Base-by-base conservation (phyloP, 2,329 filamentous ascomycete species). In the Colletotrichum higginsianum region DNA sequence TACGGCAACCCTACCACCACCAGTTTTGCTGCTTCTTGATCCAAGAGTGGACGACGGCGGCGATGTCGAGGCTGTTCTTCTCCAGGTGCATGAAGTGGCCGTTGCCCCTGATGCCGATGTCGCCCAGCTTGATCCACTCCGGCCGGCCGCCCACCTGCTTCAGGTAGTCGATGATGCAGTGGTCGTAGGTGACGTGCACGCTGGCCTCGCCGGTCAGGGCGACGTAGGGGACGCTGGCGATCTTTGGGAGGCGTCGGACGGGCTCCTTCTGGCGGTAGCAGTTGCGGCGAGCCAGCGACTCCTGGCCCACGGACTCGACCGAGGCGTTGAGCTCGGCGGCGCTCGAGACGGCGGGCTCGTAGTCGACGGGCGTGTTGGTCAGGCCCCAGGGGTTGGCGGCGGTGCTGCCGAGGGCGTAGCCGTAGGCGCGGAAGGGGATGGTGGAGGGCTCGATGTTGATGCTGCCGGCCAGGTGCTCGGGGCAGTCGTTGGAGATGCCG, bases 131-230 rank as follows among this genome's bases (percentile, higher is more conserved):
- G 73, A 87, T 77, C 77, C 82, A 82, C 64, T 86, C 82, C 1
- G 82, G 81, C 4, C 77, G 76, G 4, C 83, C 83, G 2, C 86
- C 86, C 15, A 82, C 85, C 76, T 89, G 87, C 72, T 78, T 74
- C 72, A 89, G 74, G 74, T 84, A 89, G 47, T 79, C 76, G n/a
- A 86, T 83, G 2, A 84, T 87, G 73, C 86, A 88, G 74, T 87
- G 83, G 70, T 89, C 87, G 74, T 88, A 89, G 23, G 82, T 80
- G 16, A 82, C 81, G 78, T 89, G 87, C 57, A 84, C 87, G 38
- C 83, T 85, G 11, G 87, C 85, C 74, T 88, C 85, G 15, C 81
- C 80, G 0, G 85, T 87, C 26, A 86, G 77, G 18, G 87, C 77
- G 16, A 89, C 77, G 7, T 85, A 82, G 0, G 85, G 86, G 11